These are phyloP conservation scores for Daucus carota DNA, from an alignment of 129 eudicot species.

Conservation along the genomic window DNA sequence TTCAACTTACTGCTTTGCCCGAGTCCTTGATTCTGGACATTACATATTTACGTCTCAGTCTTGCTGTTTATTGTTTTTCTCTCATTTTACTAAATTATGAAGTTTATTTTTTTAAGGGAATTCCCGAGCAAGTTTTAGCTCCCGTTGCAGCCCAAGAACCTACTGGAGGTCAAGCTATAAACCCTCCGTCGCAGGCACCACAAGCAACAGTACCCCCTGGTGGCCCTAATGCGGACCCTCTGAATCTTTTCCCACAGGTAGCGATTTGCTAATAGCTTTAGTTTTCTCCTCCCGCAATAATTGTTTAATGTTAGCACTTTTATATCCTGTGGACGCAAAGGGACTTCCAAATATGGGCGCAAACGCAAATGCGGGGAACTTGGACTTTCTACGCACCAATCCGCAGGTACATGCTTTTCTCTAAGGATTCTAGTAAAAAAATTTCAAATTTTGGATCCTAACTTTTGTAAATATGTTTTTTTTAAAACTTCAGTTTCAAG, in stretches of 20 bases:
- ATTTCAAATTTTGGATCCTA: background rate
- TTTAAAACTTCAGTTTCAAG: slow-evolving; percentile 50
- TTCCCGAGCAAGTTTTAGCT: slow-evolving; percentile 55
- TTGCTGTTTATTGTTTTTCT: background rate
- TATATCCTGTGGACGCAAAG: slow-evolving; percentile 16
- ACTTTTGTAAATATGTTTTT: background rate
- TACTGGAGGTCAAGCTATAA: slow-evolving; percentile 30
- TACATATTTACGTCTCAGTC: too few relatives aligned
- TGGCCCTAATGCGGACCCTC: slow-evolving; percentile 70
- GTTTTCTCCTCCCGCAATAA: background rate
- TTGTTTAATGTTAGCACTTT: background rate
- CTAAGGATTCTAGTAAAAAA: background rate
- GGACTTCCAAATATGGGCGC: slow-evolving; percentile 57
- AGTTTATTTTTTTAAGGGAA: slow-evolving; percentile 33
- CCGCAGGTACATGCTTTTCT: slow-evolving; percentile 29
- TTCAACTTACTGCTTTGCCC: background rate
- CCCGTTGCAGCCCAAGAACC: slow-evolving; percentile 38
- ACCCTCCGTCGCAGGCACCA: slow-evolving; percentile 28
- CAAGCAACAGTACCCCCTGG: slow-evolving; percentile 43
- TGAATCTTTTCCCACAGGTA: slow-evolving; percentile 71
- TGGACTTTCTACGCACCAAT: slow-evolving; percentile 59
- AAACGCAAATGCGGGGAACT: slow-evolving; percentile 44
- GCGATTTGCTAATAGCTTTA: slow-evolving; percentile 1
- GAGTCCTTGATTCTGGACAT: background rate
- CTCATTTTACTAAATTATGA: background rate